Evolutionary conservation across 2,329 filamentous ascomycete genomes (phyloP).

Genomic region (Boeremia lycopersici): DNA sequence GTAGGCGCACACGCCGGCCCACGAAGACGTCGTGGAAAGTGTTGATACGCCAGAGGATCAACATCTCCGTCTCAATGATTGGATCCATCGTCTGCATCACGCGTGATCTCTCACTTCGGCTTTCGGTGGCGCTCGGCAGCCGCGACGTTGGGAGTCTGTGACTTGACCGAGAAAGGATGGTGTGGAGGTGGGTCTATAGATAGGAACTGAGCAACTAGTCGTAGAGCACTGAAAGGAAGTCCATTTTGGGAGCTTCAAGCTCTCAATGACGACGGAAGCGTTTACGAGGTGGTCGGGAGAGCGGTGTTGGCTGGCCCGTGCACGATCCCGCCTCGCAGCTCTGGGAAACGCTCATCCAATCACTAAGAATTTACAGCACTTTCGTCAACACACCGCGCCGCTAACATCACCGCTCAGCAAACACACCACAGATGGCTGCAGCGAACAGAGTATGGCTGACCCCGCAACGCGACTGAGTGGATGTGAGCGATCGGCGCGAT

Average conservation of each 20-base stretch:
- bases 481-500: slow-evolving; percentile 1
- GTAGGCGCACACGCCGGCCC: too few relatives aligned
- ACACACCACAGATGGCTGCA: slow-evolving; percentile 3
- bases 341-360: slow-evolving; percentile 3
- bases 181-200: background rate
- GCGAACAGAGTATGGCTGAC: background rate
- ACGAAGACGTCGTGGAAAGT: too few relatives aligned
- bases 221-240: background rate
- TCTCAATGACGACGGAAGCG: background rate
- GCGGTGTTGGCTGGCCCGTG: background rate
- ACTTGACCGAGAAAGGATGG: background rate
- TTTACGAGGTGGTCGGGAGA: background rate
- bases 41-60: too few relatives aligned
- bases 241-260: background rate
- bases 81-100: too few relatives aligned
- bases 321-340: background rate
- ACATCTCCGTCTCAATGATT: too few relatives aligned
- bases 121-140: background rate
- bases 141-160: background rate
- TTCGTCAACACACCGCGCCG: slow-evolving; percentile 13
- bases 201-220: background rate
- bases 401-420: background rate
- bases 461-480: slow-evolving; percentile 3
- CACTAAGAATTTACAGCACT: background rate
- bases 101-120: too few relatives aligned